Base-by-base conservation (phyloP, 2,329 filamentous ascomycete genomes). In the Xylaria digitata region DNA sequence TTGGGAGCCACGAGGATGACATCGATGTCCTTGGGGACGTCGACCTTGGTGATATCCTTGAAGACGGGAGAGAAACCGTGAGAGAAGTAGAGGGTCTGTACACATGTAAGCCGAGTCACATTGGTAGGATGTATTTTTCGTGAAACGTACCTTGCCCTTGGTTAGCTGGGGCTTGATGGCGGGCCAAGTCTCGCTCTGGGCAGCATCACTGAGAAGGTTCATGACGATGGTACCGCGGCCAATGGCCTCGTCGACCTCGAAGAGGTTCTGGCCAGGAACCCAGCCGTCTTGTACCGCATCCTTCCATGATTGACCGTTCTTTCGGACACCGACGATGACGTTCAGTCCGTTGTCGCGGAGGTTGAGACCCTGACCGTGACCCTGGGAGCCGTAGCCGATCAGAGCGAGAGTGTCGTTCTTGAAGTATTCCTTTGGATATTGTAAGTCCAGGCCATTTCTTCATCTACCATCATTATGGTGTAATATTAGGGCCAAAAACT, bases 11-110 rank as follows among this genome's bases (percentile, higher is more conserved):
- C 94, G 81, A 99, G 95, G 88, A 99, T 99, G 83, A 99, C 96
- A 83, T 99, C 96, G 80, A 99, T 92, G 85, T 98, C 92, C 74
- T 82, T 89, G 84, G 96, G 96, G 71, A 97, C 93, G 71, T 99
- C 96, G 81, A 99, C 96, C 85, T 97, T 97, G 89, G 96, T 99
- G 81, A 96, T 90, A 82, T 97, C 91, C 89, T 97, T 97, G 93
- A 99, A 99, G 84, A 99, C 94, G 81, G 96, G 96, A 71, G 96
- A 98, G 92, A 99, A 99, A 80, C 96, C 96, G 90, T 99, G 96
- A 76, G 96, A 98, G 90, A 99, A 99, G 92, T 99, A 99, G 76
- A 99, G 93, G 69, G 96, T 99, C 95, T 96, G 72, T 6, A 15
- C 30, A 17, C 57, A 42, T 55, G 65, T 68, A 23, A 66, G 49